Evolutionary conservation across 495 filamentous ascomycete genomes (phyloP).

Genomic region (Hypomontagnella submonticulosa): DNA sequence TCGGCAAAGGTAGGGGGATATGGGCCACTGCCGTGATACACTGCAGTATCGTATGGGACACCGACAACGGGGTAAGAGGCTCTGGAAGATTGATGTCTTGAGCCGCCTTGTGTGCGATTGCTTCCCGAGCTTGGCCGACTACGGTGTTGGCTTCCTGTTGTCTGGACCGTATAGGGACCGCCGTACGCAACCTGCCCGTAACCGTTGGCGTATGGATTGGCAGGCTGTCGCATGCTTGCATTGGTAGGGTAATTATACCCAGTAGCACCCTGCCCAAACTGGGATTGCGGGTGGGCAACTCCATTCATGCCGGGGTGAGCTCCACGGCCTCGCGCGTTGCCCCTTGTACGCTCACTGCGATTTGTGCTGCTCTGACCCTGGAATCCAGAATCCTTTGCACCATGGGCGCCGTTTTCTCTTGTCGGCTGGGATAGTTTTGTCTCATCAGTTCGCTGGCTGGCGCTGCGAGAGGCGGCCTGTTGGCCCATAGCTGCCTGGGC

Average conservation of each 20-base stretch:
- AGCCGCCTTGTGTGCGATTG: conserved; percentile 35
- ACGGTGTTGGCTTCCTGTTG: conserved; percentile 28
- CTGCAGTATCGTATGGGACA: conserved; percentile 61
- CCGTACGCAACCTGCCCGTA: conserved; percentile 48
- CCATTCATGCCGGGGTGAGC: conserved; percentile 35
- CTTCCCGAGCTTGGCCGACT: conserved; percentile 38
- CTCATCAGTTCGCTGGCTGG: conserved; percentile 39
- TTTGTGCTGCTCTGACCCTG: conserved; percentile 34
- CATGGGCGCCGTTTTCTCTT: conserved; percentile 35
- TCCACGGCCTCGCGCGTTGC: conserved; percentile 42
- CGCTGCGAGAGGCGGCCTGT: conserved; percentile 10
- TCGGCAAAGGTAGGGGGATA: conserved; percentile 70
- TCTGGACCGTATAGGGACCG: conserved; percentile 31
- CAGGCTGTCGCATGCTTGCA: conserved; percentile 61
- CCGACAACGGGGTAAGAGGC: conserved; percentile 41
- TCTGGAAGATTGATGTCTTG: conserved; percentile 41
- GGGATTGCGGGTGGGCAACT: conserved; percentile 36
- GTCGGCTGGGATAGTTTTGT: conserved; percentile 24
- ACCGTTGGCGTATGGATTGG: conserved; percentile 52
- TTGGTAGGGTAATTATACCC: conserved; percentile 34
- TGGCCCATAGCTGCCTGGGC: conserved; percentile 29
- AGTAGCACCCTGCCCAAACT: conserved; percentile 31
- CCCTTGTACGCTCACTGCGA: conserved; percentile 42
- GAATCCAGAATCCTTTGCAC: conserved; percentile 29
- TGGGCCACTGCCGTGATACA: conserved; percentile 70